A percentile compares a stretch with the other conserved stretches of the same genome.
phyloP scores from a whole-genome alignment of 108 stramenopile species.

The Fragilaria radians region DNA sequence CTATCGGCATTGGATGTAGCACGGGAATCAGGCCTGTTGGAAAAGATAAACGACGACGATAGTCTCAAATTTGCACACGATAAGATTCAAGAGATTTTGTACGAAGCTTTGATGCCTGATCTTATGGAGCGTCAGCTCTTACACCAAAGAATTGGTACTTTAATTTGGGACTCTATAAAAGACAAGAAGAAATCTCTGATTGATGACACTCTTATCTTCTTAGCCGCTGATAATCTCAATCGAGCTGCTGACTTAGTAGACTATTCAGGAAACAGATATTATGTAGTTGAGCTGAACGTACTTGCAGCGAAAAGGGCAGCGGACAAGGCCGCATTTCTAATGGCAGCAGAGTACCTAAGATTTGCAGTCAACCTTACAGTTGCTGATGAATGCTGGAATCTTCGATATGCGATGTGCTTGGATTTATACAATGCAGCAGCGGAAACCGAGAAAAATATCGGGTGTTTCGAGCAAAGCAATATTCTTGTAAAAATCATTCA shows the following conservation, averaged over 20 bases:
- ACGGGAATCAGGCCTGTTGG: background rate
- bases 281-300: background rate
- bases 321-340: background rate
- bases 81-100: background rate
- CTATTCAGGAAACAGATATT: background rate
- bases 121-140: background rate
- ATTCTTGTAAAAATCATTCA: background rate
- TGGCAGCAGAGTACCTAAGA: background rate
- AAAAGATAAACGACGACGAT: background rate
- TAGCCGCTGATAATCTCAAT: background rate
- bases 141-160: background rate
- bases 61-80: background rate
- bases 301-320: background rate
- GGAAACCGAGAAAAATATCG: background rate
- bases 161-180: background rate
- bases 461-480: background rate
- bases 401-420: background rate
- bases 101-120: background rate
- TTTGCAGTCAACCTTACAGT: background rate
- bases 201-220: background rate
- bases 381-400: background rate
- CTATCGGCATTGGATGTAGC: background rate
- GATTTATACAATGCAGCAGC: background rate
- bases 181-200: background rate
- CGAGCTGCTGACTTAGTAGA: background rate